Conservation (phyloP, 306 rosid genomes). For the Comarum palustre region DNA sequence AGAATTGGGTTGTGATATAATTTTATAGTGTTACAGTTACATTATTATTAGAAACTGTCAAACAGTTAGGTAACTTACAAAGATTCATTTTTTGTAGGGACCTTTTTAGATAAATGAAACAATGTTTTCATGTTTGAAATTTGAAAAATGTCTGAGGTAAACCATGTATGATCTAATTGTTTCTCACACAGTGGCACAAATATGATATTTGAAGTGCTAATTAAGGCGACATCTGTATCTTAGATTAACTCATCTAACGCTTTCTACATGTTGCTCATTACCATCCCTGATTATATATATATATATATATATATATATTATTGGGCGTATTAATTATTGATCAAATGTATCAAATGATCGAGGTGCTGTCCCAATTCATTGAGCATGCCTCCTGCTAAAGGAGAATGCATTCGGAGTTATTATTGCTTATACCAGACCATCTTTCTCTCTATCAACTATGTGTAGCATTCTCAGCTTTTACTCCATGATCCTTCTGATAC, state of each 20-base stretch:
- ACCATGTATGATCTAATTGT: background rate
- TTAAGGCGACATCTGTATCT: background rate
- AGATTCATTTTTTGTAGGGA: background rate
- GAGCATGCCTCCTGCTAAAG: slow-evolving; percentile 11
- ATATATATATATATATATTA: background rate
- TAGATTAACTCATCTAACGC: background rate
- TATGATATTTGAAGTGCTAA: background rate
- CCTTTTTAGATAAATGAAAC: background rate
- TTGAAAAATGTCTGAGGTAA: background rate
- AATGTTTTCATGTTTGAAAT: background rate
- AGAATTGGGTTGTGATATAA: background rate
- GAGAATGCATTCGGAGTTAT: slow-evolving; percentile 12
- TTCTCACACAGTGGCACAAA: background rate
- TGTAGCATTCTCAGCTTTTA: slow-evolving; percentile 4
- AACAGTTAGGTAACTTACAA: background rate
- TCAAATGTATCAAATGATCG: background rate
- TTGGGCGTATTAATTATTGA: background rate
- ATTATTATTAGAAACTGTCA: background rate
- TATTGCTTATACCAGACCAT: background rate
- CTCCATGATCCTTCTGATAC: slow-evolving; percentile 13
- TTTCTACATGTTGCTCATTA: background rate
- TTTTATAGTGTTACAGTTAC: background rate
- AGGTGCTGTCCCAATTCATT: background rate
- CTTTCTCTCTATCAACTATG: background rate
- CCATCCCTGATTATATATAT: background rate